Evolutionary conservation across 176 grass and related monocot species (phyloP).

Genomic region (Musa itinerans): DNA sequence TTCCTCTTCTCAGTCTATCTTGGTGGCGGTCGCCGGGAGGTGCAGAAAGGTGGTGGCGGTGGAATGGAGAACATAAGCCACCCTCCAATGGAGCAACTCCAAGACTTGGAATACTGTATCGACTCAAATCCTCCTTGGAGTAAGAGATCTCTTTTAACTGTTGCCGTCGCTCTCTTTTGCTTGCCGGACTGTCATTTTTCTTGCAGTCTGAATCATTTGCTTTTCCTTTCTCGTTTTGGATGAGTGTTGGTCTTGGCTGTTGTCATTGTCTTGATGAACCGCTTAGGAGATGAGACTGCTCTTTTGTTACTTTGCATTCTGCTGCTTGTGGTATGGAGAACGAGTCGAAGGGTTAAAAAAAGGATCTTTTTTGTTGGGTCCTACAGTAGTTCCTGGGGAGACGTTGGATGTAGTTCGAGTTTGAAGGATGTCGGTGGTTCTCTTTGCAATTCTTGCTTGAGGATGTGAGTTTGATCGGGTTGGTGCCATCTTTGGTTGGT

Average conservation of each 20-base stretch:
- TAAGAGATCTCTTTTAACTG: constrained; percentile 20
- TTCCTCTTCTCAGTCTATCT: not conserved
- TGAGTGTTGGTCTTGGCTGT: not conserved
- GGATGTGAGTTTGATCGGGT: not conserved
- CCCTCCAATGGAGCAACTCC: constrained; percentile 93
- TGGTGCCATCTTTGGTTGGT: not conserved
- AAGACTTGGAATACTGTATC: constrained; percentile 93
- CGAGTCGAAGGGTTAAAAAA: not conserved
- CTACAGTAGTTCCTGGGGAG: not conserved
- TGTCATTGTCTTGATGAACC: not conserved
- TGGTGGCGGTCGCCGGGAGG: not conserved
- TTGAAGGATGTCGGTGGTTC: not conserved
- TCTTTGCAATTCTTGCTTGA: not conserved
- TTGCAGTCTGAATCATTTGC: not conserved
- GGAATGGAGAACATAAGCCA: constrained; percentile 60
- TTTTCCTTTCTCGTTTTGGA: constrained; percentile 9
- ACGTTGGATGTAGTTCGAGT: not conserved
- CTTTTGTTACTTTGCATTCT: not conserved
- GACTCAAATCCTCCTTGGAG: constrained; percentile 96
- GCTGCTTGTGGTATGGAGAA: not conserved
- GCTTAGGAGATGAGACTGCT: constrained; percentile 4
- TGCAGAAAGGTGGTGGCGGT: not conserved
- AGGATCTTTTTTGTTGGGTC: not conserved
- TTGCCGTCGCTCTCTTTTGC: not conserved
- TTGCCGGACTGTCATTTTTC: not conserved